Evolutionary conservation across 1,139 yeast species (phyloP).

Genomic region (Yamadazyma membranifaciens): DNA sequence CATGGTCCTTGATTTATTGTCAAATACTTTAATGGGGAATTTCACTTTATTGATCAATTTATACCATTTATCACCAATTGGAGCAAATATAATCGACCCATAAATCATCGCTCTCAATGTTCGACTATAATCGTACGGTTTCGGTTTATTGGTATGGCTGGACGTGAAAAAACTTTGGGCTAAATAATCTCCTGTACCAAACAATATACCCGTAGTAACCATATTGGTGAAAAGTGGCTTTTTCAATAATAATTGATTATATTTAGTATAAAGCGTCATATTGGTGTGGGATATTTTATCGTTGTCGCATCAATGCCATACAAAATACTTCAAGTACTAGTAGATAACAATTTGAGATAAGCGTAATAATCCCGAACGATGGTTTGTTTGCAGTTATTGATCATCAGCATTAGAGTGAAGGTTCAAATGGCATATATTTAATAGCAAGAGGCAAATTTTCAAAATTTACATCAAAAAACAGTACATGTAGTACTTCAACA

Average conservation of each 20-base stretch:
- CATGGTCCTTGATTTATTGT: not conserved
- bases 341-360: no score
- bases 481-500: no score
- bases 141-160: conserved; percentile 9
- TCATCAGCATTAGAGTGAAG: no score
- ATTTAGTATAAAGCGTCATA: conserved; percentile 16
- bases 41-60: conserved; percentile 24
- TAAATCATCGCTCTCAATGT: conserved; percentile 34
- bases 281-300: not conserved
- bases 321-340: not conserved
- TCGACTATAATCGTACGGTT: conserved; percentile 28
- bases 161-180: conserved; percentile 32
- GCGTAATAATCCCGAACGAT: no score
- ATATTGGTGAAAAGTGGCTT: conserved; percentile 38
- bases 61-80: conserved; percentile 44
- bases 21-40: conserved; percentile 6
- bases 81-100: conserved; percentile 42
- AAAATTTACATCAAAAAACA: no score
- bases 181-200: conserved; percentile 41
- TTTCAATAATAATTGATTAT: conserved; percentile 28
- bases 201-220: conserved; percentile 38
- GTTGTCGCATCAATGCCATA: not conserved
- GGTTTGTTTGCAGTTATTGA: no score
- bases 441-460: no score
- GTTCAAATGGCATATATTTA: no score